A percentile compares a stretch with the other conserved stretches of the same genome.
Evolutionary conservation across 306 rosid species (phyloP).

Genomic region (Abrus precatorius): DNA sequence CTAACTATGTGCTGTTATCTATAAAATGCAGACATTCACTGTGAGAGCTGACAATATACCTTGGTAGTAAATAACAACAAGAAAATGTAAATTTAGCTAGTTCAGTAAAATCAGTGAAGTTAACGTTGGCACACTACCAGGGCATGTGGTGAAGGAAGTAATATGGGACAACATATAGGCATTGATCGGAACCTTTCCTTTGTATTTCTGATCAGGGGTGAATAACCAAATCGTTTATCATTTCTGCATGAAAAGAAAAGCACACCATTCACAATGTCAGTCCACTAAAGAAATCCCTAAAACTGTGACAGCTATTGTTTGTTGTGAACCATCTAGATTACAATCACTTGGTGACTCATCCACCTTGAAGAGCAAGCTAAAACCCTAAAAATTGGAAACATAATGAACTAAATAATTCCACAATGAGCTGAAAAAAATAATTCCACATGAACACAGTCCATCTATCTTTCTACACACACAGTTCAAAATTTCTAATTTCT

Average conservation of each 20-base stretch:
- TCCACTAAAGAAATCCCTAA: constrained; percentile 32
- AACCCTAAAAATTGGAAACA: constrained; percentile 21
- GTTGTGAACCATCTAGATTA: constrained; percentile 26
- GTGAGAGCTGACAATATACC: neutral
- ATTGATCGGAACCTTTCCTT: constrained; percentile 91
- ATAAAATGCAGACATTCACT: constrained; percentile 30
- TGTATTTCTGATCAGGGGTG: constrained; percentile 58
- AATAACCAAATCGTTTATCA: constrained; percentile 65
- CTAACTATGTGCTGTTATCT: neutral
- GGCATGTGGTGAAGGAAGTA: constrained; percentile 97
- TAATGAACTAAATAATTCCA: constrained; percentile 36
- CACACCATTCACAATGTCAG: constrained; percentile 41
- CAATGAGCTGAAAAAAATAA: constrained; percentile 19
- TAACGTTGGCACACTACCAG: constrained; percentile 64
- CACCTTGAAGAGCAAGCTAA: constrained; percentile 34
- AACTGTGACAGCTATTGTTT: constrained; percentile 32
- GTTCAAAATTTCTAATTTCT: constrained; percentile 13
- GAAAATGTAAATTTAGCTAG: constrained; percentile 26
- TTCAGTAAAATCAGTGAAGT: constrained; percentile 44
- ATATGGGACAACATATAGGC: constrained; percentile 93
- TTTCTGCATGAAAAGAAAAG: constrained; percentile 65
- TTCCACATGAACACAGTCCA: constrained; percentile 19
- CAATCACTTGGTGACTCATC: constrained; percentile 32
- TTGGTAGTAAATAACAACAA: constrained; percentile 25
- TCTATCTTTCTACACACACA: neutral